A percentile compares a stretch with the other conserved stretches of the same genome.
phyloP scores from a whole-genome alignment of 78 protist species.

The Dictyostelium intermedium region DNA sequence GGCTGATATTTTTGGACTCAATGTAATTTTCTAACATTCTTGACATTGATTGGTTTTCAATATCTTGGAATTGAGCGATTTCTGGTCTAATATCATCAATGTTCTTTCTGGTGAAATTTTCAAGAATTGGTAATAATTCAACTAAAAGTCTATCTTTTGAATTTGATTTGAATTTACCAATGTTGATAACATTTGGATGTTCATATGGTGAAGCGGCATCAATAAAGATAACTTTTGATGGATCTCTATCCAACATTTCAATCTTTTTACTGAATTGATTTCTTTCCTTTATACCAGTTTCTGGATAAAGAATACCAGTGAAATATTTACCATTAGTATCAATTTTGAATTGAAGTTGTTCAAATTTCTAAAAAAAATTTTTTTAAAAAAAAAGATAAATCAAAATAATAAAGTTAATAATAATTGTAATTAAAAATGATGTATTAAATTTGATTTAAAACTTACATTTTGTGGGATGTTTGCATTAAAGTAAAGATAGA shows the following conservation, averaged over 20 bases:
- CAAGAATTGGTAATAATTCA: constrained; percentile 37
- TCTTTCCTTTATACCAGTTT: constrained; percentile 43
- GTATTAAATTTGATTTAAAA: background rate
- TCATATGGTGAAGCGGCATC: constrained; percentile 30
- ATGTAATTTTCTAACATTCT: background rate
- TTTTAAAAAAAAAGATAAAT: too few relatives aligned
- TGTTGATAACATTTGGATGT: constrained; percentile 56
- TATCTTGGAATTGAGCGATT: background rate
- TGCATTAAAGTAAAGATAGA: constrained; percentile 17
- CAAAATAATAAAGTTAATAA: too few relatives aligned
- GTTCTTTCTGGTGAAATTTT: background rate
- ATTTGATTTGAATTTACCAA: constrained; percentile 48
- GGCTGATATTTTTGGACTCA: background rate
- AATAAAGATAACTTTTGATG: constrained; percentile 41
- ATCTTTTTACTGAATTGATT: constrained; percentile 13
- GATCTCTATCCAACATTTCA: constrained; percentile 49
- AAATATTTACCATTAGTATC: constrained; percentile 25
- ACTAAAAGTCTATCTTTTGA: constrained; percentile 42
- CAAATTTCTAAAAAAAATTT: constrained; percentile 22
- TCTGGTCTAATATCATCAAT: constrained; percentile 16
- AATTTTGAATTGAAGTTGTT: constrained; percentile 19
- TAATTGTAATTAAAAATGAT: background rate
- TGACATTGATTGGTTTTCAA: background rate
- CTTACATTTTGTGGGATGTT: background rate
- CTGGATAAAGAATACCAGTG: constrained; percentile 2